Evolutionary conservation across 768 basidiomycete genomes (phyloP).

Genomic region (Boletus rex-veris): DNA sequence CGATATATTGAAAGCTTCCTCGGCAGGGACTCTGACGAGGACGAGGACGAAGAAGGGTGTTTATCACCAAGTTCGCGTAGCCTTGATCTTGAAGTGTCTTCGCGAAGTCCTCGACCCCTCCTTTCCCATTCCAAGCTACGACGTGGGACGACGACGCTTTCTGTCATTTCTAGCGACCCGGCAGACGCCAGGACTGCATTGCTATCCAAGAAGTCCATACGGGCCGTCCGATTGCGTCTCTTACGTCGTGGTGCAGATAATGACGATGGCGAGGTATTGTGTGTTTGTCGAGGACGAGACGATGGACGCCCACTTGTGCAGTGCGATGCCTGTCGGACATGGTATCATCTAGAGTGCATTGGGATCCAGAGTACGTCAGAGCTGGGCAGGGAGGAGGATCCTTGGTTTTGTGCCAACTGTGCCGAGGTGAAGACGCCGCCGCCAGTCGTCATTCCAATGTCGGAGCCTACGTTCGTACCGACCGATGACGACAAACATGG

Average conservation of each 20-base stretch:
- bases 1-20: constrained; percentile 68
- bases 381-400: constrained; percentile 72
- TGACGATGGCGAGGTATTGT: constrained; percentile 51
- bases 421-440: constrained; percentile 45
- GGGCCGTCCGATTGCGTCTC: constrained; percentile 53
- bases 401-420: constrained; percentile 68
- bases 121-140: constrained; percentile 39
- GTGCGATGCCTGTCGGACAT: constrained; percentile 74
- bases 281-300: constrained; percentile 63
- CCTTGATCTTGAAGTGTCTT: constrained; percentile 13
- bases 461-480: constrained; percentile 68
- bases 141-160: constrained; percentile 11
- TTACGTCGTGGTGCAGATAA: constrained; percentile 40
- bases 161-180: constrained; percentile 59
- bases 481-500: constrained; percentile 47
- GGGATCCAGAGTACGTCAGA: constrained; percentile 63
- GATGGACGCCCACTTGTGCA: constrained; percentile 78
- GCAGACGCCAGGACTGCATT: constrained; percentile 74
- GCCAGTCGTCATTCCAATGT: constrained; percentile 27
- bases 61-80: constrained; percentile 10
- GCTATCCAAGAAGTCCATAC: constrained; percentile 66
- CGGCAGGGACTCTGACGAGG: constrained; percentile 65
- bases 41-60: constrained; percentile 33
- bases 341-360: constrained; percentile 82
- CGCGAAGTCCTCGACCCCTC: constrained; percentile 26